Evolutionary conservation across 148 eudicot genomes (phyloP).

Genomic region (Fagopyrum homotropicum): DNA sequence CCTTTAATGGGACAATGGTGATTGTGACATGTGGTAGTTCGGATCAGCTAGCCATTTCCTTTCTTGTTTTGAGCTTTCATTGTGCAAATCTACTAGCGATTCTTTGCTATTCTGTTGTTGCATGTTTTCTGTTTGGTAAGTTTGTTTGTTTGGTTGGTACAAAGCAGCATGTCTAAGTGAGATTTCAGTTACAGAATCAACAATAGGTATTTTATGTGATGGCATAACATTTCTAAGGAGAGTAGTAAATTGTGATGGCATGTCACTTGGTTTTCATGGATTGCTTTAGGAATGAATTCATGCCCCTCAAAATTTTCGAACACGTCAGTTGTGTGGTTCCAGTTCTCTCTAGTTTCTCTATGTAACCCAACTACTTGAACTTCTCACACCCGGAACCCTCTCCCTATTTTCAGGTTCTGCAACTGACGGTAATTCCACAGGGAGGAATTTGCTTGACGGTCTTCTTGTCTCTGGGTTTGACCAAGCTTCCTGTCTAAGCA

Average conservation of each 20-base stretch:
- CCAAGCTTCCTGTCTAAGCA: conserved; percentile 60
- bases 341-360: not conserved
- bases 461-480: conserved; percentile 54
- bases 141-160: not conserved
- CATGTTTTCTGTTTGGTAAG: not conserved
- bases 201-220: not conserved
- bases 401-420: conserved; percentile 18
- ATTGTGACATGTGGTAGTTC: not conserved
- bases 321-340: not conserved
- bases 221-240: not conserved
- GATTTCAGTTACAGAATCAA: not conserved
- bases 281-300: not conserved
- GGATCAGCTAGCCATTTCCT: not conserved
- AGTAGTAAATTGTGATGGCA: not conserved
- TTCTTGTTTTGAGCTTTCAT: not conserved
- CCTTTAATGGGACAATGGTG: not conserved
- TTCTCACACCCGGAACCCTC: not conserved
- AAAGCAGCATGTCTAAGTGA: not conserved
- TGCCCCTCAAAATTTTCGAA: not conserved
- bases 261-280: not conserved
- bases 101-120: not conserved
- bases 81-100: not conserved
- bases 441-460: conserved; percentile 49
- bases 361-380: too few relatives aligned
- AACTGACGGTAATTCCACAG: conserved; percentile 17